Base-by-base conservation (phyloP, 805 yeast species). In the Candida stauntonica region DNA sequence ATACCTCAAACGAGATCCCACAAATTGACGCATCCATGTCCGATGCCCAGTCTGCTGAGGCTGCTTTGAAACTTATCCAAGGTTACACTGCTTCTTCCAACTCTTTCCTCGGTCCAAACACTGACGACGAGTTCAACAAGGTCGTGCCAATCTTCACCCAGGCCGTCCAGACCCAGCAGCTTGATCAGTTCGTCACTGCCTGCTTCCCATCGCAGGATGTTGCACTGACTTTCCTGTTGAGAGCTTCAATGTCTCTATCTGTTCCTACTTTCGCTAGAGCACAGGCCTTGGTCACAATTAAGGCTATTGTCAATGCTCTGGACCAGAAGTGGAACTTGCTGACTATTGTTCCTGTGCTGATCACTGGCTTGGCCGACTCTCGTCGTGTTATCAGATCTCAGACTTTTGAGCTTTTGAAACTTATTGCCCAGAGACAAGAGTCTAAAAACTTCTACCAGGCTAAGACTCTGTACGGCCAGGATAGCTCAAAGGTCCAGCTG, bases 251-350 rank as follows among this genome's bases (percentile, higher is more conserved):
- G 19, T 73, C 86, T 2, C 70, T 77, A 12, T 66, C 73, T 5
- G 67, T 77, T 3, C 93, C 93, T 33, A 51, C 73, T 7, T 68
- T 73, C 26, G 72, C 76, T 12, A 72, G 86, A 57, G 53, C 73
- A 14, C 61, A 66, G 24, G 65, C 84, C 3, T 60, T 82, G 36
- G 58, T 63, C 16, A 54, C 62, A 21, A 48, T 79, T 27, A 64
- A 62, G 13, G 49, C 55, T 18, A 57, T 46, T 23, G 41, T 67
- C 9, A 52, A 58, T 20, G 54, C 53, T 20, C 53, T 65, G 39
- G 65, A 63, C 32, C 62, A 64, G 26, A 62, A 66, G 11, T 50
- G 64, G 9, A 65, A 66, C 42, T 55, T 73, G 13, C 75, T 80
- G 51, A 66, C 81, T 21, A 48, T 83, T 35, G 66, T 77, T 15